Conservation (phyloP, 345 rosid species). For the Lumnitzera racemosa region DNA sequence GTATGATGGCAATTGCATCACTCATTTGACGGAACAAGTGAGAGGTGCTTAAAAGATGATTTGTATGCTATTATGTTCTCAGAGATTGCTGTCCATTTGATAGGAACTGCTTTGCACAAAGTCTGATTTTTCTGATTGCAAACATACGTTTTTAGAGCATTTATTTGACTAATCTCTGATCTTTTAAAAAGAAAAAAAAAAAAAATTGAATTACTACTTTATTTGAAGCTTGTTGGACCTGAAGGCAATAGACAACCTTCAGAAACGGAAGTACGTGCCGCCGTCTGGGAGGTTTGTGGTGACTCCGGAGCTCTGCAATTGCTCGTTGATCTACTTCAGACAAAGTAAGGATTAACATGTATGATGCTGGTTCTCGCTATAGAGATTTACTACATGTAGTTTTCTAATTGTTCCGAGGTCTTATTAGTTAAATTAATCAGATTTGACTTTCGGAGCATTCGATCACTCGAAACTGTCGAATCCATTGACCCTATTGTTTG, state of each 20-base stretch:
- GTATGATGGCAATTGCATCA: too few relatives aligned
- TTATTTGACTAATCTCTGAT: neutral
- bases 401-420: too few relatives aligned
- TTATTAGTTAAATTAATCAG: too few relatives aligned
- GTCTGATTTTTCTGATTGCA: neutral
- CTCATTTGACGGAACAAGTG: too few relatives aligned
- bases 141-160: neutral
- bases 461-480: too few relatives aligned
- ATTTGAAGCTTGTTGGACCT: conserved; percentile 54
- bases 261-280: conserved; percentile 77
- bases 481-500: too few relatives aligned
- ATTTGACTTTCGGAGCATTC: too few relatives aligned
- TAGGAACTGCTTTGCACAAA: too few relatives aligned
- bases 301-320: conserved; percentile 92
- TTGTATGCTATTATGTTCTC: too few relatives aligned
- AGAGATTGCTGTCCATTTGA: too few relatives aligned
- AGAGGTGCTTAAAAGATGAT: too few relatives aligned
- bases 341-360: conserved; percentile 34
- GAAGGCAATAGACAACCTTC: conserved; percentile 57
- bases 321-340: conserved; percentile 81
- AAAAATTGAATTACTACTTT: conserved; percentile 2
- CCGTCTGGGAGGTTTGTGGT: conserved; percentile 89
- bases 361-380: too few relatives aligned
- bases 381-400: neutral
- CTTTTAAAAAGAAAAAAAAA: neutral